Base-by-base conservation (phyloP, 257 asterid genomes). In the Lithospermum erythrorhizon region DNA sequence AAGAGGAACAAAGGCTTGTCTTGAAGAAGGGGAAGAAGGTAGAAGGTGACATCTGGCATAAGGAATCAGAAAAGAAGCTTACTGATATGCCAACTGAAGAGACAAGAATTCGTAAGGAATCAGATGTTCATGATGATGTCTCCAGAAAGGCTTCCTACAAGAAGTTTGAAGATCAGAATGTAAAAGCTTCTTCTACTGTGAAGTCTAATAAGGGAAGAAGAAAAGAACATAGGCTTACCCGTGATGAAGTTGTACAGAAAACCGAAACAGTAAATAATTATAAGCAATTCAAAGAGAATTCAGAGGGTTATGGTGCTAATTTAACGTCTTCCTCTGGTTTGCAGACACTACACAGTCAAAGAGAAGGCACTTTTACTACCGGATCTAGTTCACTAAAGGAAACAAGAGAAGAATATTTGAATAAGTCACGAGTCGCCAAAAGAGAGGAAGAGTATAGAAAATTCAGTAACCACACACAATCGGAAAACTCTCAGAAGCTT, bases 1-100 rank as follows among this genome's bases (percentile, higher is more conserved):
- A 75, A 66, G 77, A 73, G 55, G 82, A 75, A 61, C 69, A 70
- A 29, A 80, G 68, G 18, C 61, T 19, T 66, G 75, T 71, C 66
- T 68, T 65, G 75, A 65, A 69, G 49, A 79, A 71, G 71, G 75
- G 76, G 57, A 75, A 70, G 59, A 35, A 73, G 32, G 62, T 25
- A 19, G 65, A 71, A 63, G 78, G 75, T 56, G 76, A 70, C 64
- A 80, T 73, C 64, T 80, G 82, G 77, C 79, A 95, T 69, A 91
- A 91, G 75, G 82, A 91, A 61, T 81, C 96, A 2, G 95, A 88
- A 87, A 91, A 91, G 81, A 86, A 75, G 74, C 93, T 88, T 63
- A 67, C 71, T 63, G 95, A 88, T 73, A 58, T 68, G 70, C 75
- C 89, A 23, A 68, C 74, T 64, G 83, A 74, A 59, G 83, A 82